phyloP scores from a whole-genome alignment of 2,329 filamentous ascomycete genomes.

The Exophiala aquamarina region DNA sequence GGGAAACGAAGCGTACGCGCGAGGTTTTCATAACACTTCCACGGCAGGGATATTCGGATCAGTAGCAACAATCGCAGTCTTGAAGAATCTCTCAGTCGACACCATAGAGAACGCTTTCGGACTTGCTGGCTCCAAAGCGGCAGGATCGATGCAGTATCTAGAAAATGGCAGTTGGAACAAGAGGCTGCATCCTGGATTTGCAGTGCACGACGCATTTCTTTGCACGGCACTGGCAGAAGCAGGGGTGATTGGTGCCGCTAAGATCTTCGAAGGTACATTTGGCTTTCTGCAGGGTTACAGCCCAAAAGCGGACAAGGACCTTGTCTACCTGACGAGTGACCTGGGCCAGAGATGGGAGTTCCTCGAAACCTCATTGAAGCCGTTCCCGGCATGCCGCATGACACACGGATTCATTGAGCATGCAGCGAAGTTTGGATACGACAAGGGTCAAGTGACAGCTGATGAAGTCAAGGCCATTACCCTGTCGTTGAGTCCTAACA shows the following conservation, averaged over 20 bases:
- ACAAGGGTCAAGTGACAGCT: conserved; percentile 3
- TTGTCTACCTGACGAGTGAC: conserved; percentile 13
- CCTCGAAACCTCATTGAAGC: conserved; percentile 24
- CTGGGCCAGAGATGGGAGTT: conserved; percentile 25
- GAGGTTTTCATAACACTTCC: conserved; percentile 40
- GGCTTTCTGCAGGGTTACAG: conserved; percentile 27
- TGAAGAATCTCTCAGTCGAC: conserved; percentile 29
- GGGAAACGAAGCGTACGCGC: conserved; percentile 34
- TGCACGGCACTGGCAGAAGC: conserved; percentile 37
- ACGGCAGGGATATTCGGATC: conserved; percentile 40
- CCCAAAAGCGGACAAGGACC: conserved; percentile 18
- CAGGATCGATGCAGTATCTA: conserved; percentile 41
- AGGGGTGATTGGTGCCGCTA: conserved; percentile 30
- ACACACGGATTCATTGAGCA: conserved; percentile 27
- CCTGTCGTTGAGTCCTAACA: conserved; percentile 16
- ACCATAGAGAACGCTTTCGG: conserved; percentile 37
- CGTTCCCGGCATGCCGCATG: conserved; percentile 27
- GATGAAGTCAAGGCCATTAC: conserved; percentile 17
- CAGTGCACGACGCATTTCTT: conserved; percentile 39
- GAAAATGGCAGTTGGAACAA: conserved; percentile 42
- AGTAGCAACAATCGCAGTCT: conserved; percentile 33
- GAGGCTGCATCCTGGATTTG: conserved; percentile 40
- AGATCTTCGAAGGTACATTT: conserved; percentile 26
- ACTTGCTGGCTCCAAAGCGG: conserved; percentile 38
- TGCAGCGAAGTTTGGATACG: conserved; percentile 14